Percentiles rank a stretch among this genome's conserved stretches.
These are phyloP conservation scores for Suhomyces ambrosiae DNA, from an alignment of 1,139 yeast genomes.

Conservation along the genomic window DNA sequence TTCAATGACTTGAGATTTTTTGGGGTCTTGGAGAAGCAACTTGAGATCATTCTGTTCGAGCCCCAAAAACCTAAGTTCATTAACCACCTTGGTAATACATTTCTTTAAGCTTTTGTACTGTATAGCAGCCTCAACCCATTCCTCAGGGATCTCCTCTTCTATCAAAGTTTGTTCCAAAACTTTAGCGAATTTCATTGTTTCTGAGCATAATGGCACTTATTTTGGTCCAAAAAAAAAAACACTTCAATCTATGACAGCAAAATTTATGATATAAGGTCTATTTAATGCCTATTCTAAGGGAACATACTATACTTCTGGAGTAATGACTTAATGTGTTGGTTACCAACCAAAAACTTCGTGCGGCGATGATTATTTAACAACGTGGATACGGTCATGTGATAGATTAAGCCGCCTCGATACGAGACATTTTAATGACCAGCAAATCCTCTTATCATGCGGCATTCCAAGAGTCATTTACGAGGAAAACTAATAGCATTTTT, in stretches of 20 bases:
- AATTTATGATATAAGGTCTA: no score
- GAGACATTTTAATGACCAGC: no score
- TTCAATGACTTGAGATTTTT: slow-evolving; percentile 32
- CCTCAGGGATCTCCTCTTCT: slow-evolving; percentile 64
- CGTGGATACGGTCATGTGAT: background rate
- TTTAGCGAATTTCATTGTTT: slow-evolving; percentile 71
- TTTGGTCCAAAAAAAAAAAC: background rate
- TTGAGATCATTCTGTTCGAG: slow-evolving; percentile 52
- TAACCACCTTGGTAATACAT: slow-evolving; percentile 61
- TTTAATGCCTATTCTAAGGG: no score
- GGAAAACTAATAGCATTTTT: no score
- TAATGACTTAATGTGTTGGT: background rate
- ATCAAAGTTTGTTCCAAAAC: slow-evolving; percentile 62
- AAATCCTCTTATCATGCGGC: no score
- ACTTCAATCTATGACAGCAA: background rate
- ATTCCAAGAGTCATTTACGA: no score
- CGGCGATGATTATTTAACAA: background rate
- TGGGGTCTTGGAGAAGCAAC: slow-evolving; percentile 38
- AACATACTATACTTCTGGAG: background rate
- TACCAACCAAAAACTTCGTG: background rate
- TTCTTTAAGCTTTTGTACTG: slow-evolving; percentile 73
- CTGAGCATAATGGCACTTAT: background rate
- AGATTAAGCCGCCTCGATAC: background rate
- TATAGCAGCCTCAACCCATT: slow-evolving; percentile 70
- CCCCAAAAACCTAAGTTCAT: slow-evolving; percentile 58